Evolutionary conservation across 2,329 filamentous ascomycete genomes (phyloP).

Genomic region (Fusarium metavorans): DNA sequence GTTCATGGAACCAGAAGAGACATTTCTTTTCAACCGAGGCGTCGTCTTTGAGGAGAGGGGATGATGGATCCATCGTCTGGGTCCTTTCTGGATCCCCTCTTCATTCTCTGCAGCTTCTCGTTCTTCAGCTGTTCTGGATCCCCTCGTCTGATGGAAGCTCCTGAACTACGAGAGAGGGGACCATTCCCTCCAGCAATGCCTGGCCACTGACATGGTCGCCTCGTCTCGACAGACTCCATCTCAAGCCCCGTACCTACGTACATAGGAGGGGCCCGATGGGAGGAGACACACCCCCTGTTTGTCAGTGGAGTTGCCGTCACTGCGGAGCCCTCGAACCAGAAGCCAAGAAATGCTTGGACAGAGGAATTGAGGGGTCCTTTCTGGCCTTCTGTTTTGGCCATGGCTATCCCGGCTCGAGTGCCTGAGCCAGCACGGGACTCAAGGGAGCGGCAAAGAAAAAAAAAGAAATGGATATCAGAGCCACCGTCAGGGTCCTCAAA

Average conservation of each 20-base stretch:
- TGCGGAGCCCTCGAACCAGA: constrained; percentile 31
- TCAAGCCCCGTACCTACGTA: constrained; percentile 18
- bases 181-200: background rate
- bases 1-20: constrained; percentile 23
- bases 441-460: constrained; percentile 18
- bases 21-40: constrained; percentile 25
- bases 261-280: constrained; percentile 6
- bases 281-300: constrained; percentile 35
- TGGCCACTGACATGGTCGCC: constrained; percentile 36
- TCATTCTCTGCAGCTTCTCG: constrained; percentile 14
- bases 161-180: constrained; percentile 11
- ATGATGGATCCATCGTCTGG: constrained; percentile 1
- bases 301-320: constrained; percentile 36
- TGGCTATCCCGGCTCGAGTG: constrained; percentile 37
- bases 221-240: constrained; percentile 21
- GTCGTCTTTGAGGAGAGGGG: background rate
- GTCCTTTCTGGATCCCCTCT: constrained; percentile 4
- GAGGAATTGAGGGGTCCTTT: constrained; percentile 33
- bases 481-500: background rate
- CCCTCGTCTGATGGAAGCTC: constrained; percentile 27
- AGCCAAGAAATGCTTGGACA: constrained; percentile 30
- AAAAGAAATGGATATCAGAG: background rate
- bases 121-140: constrained; percentile 22
- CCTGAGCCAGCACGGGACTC: constrained; percentile 23
- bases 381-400: constrained; percentile 19